A percentile compares a stretch with the other conserved stretches of the same genome.
Evolutionary conservation across 345 rosid species (phyloP).

Genomic region (Salix suchowensis): DNA sequence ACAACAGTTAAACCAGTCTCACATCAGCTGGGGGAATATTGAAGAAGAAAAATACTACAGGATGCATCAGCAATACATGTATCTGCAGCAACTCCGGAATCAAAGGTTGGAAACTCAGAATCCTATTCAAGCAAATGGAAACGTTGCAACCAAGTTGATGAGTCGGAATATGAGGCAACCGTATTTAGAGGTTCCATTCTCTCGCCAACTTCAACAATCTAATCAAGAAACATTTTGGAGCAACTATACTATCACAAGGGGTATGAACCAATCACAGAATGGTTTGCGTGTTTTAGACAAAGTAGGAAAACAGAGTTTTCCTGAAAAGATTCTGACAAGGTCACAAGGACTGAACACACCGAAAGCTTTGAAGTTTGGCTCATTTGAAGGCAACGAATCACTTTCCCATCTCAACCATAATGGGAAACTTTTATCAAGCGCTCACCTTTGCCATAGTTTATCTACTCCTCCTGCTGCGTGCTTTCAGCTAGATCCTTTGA

Average conservation of each 20-base stretch:
- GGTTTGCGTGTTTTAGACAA: conserved; percentile 31
- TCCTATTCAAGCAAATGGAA: conserved; percentile 33
- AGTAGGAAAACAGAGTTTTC: conserved; percentile 38
- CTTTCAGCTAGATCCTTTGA: conserved; percentile 33
- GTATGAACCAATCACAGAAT: conserved; percentile 31
- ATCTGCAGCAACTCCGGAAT: conserved; percentile 42
- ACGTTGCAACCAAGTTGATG: conserved; percentile 23
- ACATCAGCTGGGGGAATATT: conserved; percentile 38
- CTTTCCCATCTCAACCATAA: conserved; percentile 31
- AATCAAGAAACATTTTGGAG: conserved; percentile 45
- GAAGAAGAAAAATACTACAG: conserved; percentile 46
- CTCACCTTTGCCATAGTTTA: conserved; percentile 31
- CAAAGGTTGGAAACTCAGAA: conserved; percentile 35
- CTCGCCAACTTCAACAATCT: conserved; percentile 40
- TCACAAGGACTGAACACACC: conserved; percentile 45
- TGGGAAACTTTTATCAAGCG: conserved; percentile 39
- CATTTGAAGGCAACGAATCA: conserved; percentile 41
- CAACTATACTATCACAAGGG: conserved; percentile 31
- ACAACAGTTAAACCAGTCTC: conserved; percentile 38
- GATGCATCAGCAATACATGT: conserved; percentile 40
- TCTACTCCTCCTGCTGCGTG: conserved; percentile 29
- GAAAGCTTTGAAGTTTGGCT: conserved; percentile 46
- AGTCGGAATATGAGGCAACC: conserved; percentile 37
- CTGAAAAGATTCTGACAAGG: conserved; percentile 65
- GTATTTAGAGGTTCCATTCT: conserved; percentile 35